Conservation (phyloP, 306 rosid genomes). For the Trichosanthes truncata region DNA sequence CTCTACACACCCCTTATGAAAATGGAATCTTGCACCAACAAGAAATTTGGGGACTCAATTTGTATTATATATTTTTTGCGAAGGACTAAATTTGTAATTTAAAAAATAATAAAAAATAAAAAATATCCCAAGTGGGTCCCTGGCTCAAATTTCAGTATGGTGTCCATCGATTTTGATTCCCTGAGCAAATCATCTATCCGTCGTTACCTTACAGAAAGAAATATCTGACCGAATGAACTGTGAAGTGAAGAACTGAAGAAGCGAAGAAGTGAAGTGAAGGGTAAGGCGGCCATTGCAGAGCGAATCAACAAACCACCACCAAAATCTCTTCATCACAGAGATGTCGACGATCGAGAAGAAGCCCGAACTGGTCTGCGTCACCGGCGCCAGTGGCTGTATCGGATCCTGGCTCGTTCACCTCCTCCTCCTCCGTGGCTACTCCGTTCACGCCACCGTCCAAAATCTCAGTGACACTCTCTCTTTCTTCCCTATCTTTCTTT, state of each 20-base stretch:
- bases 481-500: neutral
- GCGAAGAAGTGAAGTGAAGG: too few relatives aligned
- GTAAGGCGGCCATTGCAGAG: too few relatives aligned
- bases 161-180: neutral
- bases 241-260: too few relatives aligned
- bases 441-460: slow-evolving; percentile 75
- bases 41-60: too few relatives aligned
- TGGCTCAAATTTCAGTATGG: neutral
- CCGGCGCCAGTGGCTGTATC: slow-evolving; percentile 83
- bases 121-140: neutral
- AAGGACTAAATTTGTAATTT: too few relatives aligned
- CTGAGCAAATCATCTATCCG: neutral
- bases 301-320: too few relatives aligned
- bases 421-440: slow-evolving; percentile 74
- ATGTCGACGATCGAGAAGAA: slow-evolving; percentile 20
- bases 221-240: too few relatives aligned
- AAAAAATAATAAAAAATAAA: neutral
- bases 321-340: neutral
- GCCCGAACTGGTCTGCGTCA: slow-evolving; percentile 51
- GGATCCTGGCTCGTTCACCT: slow-evolving; percentile 79
- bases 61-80: neutral
- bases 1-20: too few relatives aligned
- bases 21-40: too few relatives aligned
- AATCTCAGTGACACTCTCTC: slow-evolving; percentile 37
- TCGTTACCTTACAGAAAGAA: too few relatives aligned